Evolutionary conservation across 768 basidiomycete species (phyloP), one percentile per base, ranked within the genome.

Genomic region (Daedaleopsis nitida): DNA sequence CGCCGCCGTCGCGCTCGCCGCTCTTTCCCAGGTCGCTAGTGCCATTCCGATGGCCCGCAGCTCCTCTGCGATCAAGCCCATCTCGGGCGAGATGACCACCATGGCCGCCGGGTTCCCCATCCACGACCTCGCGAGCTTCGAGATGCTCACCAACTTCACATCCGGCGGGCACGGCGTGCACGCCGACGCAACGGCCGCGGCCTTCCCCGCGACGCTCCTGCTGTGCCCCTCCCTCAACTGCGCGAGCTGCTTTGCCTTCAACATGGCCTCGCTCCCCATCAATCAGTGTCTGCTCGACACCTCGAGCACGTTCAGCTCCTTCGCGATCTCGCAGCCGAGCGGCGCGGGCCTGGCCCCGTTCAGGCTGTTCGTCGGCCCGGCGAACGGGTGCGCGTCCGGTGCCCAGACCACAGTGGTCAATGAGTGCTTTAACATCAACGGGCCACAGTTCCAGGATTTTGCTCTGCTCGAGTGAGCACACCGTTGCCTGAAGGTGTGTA

Each of bases 271-370:
- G 8, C 13, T 57, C 32, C 47, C 54, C 16, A 10, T 48, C 1
- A 32, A 60, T 43, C 34, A 45, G 14, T 59, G 58, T 39, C 51
- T 59, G 47, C 17, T 19, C 34, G 23, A n/a, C 38, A 9, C 17
- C 42, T 16, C 42, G 43, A 44, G 48, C 54, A 39, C 32, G 24
- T 50, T 49, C 60, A 37, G 11, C 1, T 48, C 44, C 32, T 39
- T 32, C 49, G 60, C 47, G 23, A 57, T 61, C 50, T 14, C 19
- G 19, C 55, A 61, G 50, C 55, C 60, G 42, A 32, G 27, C 27
- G 4, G 27, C 27, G 7, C 4, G 27, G 27, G 27, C 27, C 7
- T n/a, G n/a, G n/a, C n/a, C 27, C 27, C 27, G 27, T 32, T 32
- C 27, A 7, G 4, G 27, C 4, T 32, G 4, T 3, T 32, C 4